These are phyloP conservation scores for Manihot esculenta DNA, from an alignment of 441 rosid genomes.

Conservation along the genomic window DNA sequence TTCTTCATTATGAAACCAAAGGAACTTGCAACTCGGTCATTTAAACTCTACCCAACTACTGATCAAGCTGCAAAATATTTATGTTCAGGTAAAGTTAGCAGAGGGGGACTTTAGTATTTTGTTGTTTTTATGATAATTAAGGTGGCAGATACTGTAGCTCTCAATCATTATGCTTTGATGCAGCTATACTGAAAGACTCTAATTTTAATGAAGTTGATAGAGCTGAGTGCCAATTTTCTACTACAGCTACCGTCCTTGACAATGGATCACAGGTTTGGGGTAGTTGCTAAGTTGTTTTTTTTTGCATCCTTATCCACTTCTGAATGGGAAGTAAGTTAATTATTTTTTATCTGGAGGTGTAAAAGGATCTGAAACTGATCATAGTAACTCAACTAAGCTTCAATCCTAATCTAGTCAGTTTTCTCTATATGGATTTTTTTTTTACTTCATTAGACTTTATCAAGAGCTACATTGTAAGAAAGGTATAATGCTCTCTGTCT, in stretches of 20 bases:
- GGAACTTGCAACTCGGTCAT: slow-evolving; percentile 54
- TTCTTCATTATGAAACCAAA: slow-evolving; percentile 83
- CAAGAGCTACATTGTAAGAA: neutral
- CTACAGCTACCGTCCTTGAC: slow-evolving; percentile 72
- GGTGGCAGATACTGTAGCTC: slow-evolving; percentile 6
- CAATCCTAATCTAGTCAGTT: neutral
- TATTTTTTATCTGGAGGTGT: neutral
- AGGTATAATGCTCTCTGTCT: neutral
- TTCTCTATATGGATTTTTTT: neutral
- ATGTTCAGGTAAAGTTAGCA: slow-evolving; percentile 56
- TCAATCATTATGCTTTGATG: slow-evolving; percentile 26
- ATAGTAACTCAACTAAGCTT: neutral
- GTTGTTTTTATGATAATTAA: neutral
- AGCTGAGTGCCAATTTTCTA: slow-evolving; percentile 90
- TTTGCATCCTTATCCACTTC: neutral
- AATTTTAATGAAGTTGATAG: slow-evolving; percentile 84
- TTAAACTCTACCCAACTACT: slow-evolving; percentile 71
- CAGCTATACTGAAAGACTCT: slow-evolving; percentile 91
- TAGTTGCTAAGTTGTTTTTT: slow-evolving; percentile 2
- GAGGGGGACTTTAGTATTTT: neutral
- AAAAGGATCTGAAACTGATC: neutral
- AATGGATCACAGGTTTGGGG: slow-evolving; percentile 80
- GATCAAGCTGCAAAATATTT: slow-evolving; percentile 79
- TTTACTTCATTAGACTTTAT: neutral
- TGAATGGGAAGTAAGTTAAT: too few relatives aligned